Evolutionary conservation across 2,329 filamentous ascomycete genomes (phyloP).

Genomic region (Fusarium sp.): DNA sequence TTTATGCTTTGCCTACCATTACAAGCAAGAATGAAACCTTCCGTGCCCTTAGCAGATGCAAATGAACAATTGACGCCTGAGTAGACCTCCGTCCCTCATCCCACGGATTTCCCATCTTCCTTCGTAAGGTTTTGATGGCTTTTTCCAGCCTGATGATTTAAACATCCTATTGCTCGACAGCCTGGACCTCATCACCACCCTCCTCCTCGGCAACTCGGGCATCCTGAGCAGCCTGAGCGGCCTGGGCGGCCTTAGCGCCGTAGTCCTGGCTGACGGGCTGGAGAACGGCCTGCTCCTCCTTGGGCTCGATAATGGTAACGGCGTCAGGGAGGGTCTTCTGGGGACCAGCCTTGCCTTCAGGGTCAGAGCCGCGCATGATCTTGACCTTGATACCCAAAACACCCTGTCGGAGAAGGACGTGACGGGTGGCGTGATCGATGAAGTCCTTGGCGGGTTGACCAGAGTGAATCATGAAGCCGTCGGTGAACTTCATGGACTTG

Average conservation of each 20-base stretch:
- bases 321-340: constrained; percentile 98
- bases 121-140: constrained; percentile 40
- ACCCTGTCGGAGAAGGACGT: constrained; percentile 99
- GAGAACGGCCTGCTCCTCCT: constrained; percentile 96
- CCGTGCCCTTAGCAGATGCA: constrained; percentile 55
- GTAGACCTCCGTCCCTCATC: constrained; percentile 52
- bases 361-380: constrained; percentile 99
- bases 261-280: constrained; percentile 99
- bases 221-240: constrained; percentile 72
- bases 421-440: constrained; percentile 97
- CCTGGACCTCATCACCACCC: constrained; percentile 65
- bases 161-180: constrained; percentile 55
- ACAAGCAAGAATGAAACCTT: constrained; percentile 54
- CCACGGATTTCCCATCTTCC: constrained; percentile 42
- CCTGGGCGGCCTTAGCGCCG: constrained; percentile 84
- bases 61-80: constrained; percentile 57
- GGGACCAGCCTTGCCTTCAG: constrained; percentile 97
- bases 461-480: constrained; percentile 99
- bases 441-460: constrained; percentile 99
- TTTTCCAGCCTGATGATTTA: constrained; percentile 39
- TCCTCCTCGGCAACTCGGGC: constrained; percentile 70
- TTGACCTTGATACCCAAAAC: constrained; percentile 99
- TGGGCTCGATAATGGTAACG: constrained; percentile 99
- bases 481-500: constrained; percentile 99
- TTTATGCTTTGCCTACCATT: constrained; percentile 53